Conservation (phyloP, 2,329 filamentous ascomycete genomes). For the Chaetothyriales sp. region DNA sequence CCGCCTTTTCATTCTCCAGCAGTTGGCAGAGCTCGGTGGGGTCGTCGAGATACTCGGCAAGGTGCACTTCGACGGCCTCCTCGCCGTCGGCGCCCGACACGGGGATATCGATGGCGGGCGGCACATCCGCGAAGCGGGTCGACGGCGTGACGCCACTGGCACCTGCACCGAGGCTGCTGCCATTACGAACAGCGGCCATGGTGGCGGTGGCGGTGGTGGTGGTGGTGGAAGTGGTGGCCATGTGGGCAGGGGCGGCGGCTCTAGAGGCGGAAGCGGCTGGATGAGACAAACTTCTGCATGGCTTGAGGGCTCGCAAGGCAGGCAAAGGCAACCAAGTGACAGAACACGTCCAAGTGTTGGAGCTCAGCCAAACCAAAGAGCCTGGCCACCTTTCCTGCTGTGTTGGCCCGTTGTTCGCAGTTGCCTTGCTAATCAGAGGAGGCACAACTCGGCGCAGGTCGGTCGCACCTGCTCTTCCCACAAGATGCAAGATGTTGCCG, state of each 20-base stretch:
- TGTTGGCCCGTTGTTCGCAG: neutral
- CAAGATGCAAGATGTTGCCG: neutral
- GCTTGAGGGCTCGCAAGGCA: neutral
- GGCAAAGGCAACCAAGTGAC: neutral
- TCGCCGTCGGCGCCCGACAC: slow-evolving; percentile 49
- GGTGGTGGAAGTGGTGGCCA: neutral
- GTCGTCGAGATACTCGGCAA: slow-evolving; percentile 82
- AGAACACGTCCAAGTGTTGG: too few relatives aligned
- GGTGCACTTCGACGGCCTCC: slow-evolving; percentile 76
- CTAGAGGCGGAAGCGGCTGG: neutral
- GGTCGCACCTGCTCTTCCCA: too few relatives aligned
- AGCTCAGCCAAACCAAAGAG: neutral
- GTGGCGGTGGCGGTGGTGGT: neutral
- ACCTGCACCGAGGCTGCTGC: neutral
- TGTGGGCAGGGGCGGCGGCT: neutral
- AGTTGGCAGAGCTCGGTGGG: slow-evolving; percentile 89
- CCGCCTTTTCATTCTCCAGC: slow-evolving; percentile 83
- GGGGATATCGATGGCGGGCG: slow-evolving; percentile 50
- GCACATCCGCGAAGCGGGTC: slow-evolving; percentile 47
- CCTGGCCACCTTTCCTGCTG: neutral
- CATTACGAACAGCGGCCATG: neutral
- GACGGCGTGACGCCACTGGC: slow-evolving; percentile 6
- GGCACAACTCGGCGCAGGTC: too few relatives aligned
- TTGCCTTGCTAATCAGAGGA: too few relatives aligned
- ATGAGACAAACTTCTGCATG: neutral